A percentile compares a stretch with the other conserved stretches of the same genome.
These are phyloP conservation scores for Coemansia sp. DNA, from an alignment of 192 early-diverging fungal genomes.

Conservation along the genomic window DNA sequence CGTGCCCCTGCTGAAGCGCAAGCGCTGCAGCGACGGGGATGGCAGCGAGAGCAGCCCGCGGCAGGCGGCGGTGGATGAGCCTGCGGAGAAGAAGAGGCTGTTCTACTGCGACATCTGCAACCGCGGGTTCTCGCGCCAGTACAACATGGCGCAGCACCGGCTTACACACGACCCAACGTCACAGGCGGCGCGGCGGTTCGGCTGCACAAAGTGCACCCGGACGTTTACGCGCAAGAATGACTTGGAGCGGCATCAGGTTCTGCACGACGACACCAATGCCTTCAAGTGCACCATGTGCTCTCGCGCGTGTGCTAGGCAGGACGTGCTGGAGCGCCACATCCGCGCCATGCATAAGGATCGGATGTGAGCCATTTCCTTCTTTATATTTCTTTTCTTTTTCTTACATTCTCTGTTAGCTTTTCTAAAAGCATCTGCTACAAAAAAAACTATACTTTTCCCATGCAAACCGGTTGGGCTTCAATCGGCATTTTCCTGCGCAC, in stretches of 20 bases:
- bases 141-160: constrained; percentile 82
- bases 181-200: constrained; percentile 54
- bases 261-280: constrained; percentile 54
- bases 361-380: background rate
- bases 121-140: constrained; percentile 75
- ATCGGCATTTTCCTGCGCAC: too few relatives aligned
- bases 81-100: constrained; percentile 1
- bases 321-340: constrained; percentile 55
- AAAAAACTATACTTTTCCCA: constrained; percentile 2
- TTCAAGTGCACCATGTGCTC: constrained; percentile 57
- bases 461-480: too few relatives aligned
- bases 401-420: constrained; percentile 1
- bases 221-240: constrained; percentile 84
- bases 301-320: constrained; percentile 56
- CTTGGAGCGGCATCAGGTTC: constrained; percentile 63
- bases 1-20: constrained; percentile 13
- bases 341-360: constrained; percentile 38
- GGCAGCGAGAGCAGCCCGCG: background rate
- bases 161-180: constrained; percentile 65
- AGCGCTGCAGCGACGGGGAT: background rate
- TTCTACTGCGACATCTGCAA: constrained; percentile 62
- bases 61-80: background rate
- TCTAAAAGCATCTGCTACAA: constrained; percentile 4
- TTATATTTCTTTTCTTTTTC: background rate
- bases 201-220: constrained; percentile 59